Evolutionary conservation across 768 basidiomycete genomes (phyloP).

Genomic region (Pholiota conissans): DNA sequence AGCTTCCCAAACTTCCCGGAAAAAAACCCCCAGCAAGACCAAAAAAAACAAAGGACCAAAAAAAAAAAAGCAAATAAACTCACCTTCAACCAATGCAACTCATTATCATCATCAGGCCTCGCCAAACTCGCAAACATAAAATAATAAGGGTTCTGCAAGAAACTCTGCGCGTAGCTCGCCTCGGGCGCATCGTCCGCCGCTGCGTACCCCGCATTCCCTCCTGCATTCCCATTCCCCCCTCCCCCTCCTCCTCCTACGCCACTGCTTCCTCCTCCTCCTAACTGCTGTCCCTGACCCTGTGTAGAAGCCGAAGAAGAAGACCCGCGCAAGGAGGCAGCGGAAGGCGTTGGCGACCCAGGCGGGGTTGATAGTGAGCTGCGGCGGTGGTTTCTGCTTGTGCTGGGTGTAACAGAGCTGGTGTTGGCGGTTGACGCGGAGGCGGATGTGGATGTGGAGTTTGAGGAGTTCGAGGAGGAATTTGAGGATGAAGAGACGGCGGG

Average conservation of each 20-base stretch:
- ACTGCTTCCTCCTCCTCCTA: conserved; percentile 1
- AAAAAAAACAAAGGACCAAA: conserved; percentile 1
- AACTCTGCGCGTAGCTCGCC: conserved; percentile 53
- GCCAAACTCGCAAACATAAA: conserved; percentile 94
- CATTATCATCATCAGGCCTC: conserved; percentile 85
- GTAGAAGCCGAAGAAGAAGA: neutral
- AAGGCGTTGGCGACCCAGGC: conserved; percentile 4
- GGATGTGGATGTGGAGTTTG: neutral
- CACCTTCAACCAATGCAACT: conserved; percentile 83
- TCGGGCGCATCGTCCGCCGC: conserved; percentile 3
- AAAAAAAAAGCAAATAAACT: neutral
- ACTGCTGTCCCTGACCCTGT: neutral
- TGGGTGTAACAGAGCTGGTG: conserved; percentile 20
- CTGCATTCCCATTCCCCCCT: too few relatives aligned
- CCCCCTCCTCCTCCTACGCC: too few relatives aligned
- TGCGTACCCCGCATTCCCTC: too few relatives aligned
- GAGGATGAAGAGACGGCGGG: conserved; percentile 28
- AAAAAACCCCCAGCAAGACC: neutral
- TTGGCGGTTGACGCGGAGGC: conserved; percentile 12
- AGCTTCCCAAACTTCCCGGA: neutral
- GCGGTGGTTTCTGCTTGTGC: conserved; percentile 14
- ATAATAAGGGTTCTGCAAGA: conserved; percentile 90
- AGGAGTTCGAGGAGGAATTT: conserved; percentile 4
- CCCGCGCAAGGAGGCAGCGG: neutral
- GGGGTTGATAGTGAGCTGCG: neutral